A percentile compares a stretch with the other conserved stretches of the same genome.
phyloP scores from a whole-genome alignment of 169 alveolate genomes.

The Plasmodium yoelii region DNA sequence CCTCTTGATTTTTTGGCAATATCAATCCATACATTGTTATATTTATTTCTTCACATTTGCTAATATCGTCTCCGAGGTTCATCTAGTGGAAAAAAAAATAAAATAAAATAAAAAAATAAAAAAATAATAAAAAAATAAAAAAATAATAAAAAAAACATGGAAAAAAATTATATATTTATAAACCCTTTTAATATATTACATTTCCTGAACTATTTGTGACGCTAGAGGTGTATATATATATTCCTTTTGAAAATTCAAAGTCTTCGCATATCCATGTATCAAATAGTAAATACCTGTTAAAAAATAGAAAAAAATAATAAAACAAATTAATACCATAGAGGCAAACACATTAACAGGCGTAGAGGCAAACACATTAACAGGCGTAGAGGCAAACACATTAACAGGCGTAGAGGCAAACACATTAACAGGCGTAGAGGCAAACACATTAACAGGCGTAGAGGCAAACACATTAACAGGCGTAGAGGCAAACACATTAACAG shows the following conservation, averaged over 20 bases:
- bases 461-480: neutral
- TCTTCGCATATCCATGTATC: constrained; percentile 72
- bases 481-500: neutral
- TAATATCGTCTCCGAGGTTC: constrained; percentile 18
- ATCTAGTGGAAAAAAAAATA: constrained; percentile 14
- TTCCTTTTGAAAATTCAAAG: constrained; percentile 49
- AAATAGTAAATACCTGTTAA: constrained; percentile 28
- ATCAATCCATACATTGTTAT: constrained; percentile 54
- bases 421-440: no score
- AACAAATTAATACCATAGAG: no score
- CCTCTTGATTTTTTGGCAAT: constrained; percentile 7
- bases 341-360: neutral
- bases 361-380: no score
- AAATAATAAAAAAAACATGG: no score
- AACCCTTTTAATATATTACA: constrained; percentile 4
- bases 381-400: no score
- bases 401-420: neutral
- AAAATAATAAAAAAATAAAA: no score
- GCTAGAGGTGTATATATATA: constrained; percentile 51
- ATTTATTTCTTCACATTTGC: constrained; percentile 40
- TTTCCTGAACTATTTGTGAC: constrained; percentile 16
- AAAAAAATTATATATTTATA: neutral
- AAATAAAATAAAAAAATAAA: no score
- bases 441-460: neutral
- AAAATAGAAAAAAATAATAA: neutral